Evolutionary conservation across 768 basidiomycete genomes (phyloP).

Genomic region (Hysterangium stoloniferum): DNA sequence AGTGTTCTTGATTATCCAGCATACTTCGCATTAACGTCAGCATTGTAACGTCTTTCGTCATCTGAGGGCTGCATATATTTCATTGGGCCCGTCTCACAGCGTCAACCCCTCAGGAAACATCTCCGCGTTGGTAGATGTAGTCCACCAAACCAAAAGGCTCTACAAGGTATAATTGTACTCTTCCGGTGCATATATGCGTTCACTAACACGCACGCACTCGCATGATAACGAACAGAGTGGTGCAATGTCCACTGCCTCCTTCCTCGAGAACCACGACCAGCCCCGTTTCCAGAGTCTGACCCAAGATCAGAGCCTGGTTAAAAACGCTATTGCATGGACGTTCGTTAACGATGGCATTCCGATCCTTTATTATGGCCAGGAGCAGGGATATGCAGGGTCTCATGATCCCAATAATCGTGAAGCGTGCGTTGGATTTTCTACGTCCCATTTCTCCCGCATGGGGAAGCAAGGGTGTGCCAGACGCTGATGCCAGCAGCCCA

Average conservation of each 20-base stretch:
- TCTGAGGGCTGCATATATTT: not conserved
- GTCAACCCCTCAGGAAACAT: conserved; percentile 24
- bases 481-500: conserved; percentile 1
- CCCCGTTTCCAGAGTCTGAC: conserved; percentile 39
- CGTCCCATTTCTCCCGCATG: not conserved
- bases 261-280: conserved; percentile 51
- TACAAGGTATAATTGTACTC: conserved; percentile 23
- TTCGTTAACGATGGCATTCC: conserved; percentile 47
- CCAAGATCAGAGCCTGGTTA: conserved; percentile 34
- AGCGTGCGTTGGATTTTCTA: conserved; percentile 26
- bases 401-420: conserved; percentile 42
- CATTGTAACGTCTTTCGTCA: conserved; percentile 26
- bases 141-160: conserved; percentile 26
- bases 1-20: conserved; percentile 43
- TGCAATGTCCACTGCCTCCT: conserved; percentile 35
- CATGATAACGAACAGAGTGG: conserved; percentile 23
- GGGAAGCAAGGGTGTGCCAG: not conserved
- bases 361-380: conserved; percentile 45
- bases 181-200: conserved; percentile 11
- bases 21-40: conserved; percentile 36
- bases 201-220: not conserved
- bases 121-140: conserved; percentile 21
- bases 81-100: not conserved
- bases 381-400: conserved; percentile 42
- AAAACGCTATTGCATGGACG: conserved; percentile 42